Evolutionary conservation across 176 grass and related monocot genomes (phyloP).

Genomic region (Microstegium vimineum): DNA sequence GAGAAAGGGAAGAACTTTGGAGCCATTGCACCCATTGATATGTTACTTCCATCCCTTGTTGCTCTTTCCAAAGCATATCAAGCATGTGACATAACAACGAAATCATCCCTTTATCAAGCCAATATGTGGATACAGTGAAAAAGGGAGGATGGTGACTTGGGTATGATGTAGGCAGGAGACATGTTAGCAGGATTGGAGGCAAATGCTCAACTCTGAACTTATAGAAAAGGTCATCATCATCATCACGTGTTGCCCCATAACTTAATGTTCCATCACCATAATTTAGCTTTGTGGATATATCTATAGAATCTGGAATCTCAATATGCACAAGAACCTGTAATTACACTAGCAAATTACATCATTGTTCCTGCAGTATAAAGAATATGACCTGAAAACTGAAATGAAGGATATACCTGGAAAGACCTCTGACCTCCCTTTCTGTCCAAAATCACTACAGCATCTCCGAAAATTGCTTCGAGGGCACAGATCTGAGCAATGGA

Average conservation of each 20-base stretch:
- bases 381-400: constrained; percentile 10
- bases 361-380: not conserved
- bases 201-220: constrained; percentile 61
- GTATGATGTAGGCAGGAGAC: constrained; percentile 57
- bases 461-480: constrained; percentile 83
- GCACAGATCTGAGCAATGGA: constrained; percentile 56
- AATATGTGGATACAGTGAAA: constrained; percentile 50
- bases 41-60: constrained; percentile 47
- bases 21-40: constrained; percentile 69
- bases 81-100: constrained; percentile 52
- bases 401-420: constrained; percentile 57
- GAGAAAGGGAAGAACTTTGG: constrained; percentile 54
- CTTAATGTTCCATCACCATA: constrained; percentile 39
- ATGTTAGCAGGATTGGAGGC: constrained; percentile 52
- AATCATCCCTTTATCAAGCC: constrained; percentile 48
- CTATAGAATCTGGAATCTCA: constrained; percentile 45
- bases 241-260: constrained; percentile 26
- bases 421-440: constrained; percentile 51
- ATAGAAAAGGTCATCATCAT: constrained; percentile 44
- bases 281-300: constrained; percentile 37
- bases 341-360: constrained; percentile 23
- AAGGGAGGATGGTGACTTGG: constrained; percentile 50
- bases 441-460: constrained; percentile 46
- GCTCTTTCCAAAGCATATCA: constrained; percentile 55
- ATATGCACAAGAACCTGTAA: constrained; percentile 45